These are phyloP conservation scores for Paratinospora sagittata DNA, from an alignment of 164 flowering plant genomes.

Conservation along the genomic window DNA sequence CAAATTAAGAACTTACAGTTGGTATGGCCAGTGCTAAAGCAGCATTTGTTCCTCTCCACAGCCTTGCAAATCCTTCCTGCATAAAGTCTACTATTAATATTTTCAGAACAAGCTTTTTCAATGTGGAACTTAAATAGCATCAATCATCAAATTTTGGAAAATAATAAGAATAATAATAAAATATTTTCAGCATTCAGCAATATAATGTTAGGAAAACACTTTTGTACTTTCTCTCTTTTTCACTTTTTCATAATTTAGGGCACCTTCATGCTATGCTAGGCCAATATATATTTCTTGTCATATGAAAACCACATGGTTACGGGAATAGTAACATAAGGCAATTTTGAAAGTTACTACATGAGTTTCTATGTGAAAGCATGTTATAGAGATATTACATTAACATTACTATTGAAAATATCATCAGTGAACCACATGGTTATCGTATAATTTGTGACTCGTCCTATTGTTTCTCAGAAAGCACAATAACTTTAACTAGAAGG, in stretches of 20 bases:
- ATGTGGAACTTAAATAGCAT: background rate
- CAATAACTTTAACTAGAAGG: background rate
- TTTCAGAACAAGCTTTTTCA: background rate
- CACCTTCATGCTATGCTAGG: too few relatives aligned
- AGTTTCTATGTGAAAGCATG: too few relatives aligned
- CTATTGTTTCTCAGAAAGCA: background rate
- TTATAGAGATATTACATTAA: too few relatives aligned
- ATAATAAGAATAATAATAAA: background rate
- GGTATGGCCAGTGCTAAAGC: slow-evolving; percentile 89
- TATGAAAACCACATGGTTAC: too few relatives aligned
- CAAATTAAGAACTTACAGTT: slow-evolving; percentile 43
- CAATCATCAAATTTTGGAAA: background rate
- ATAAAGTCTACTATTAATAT: slow-evolving; percentile 11
- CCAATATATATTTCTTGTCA: too few relatives aligned
- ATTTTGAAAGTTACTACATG: too few relatives aligned
- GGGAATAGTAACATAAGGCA: too few relatives aligned
- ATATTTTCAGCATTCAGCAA: too few relatives aligned
- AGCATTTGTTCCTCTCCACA: slow-evolving; percentile 99
- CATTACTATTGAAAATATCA: too few relatives aligned
- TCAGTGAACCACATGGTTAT: background rate
- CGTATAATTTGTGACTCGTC: background rate
- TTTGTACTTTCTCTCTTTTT: too few relatives aligned
- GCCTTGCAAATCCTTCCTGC: slow-evolving; percentile 83
- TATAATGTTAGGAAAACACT: too few relatives aligned
- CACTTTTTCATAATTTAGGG: too few relatives aligned